Base-by-base conservation (phyloP, 257 asterid genomes). In the Nicotiana sylvestris region DNA sequence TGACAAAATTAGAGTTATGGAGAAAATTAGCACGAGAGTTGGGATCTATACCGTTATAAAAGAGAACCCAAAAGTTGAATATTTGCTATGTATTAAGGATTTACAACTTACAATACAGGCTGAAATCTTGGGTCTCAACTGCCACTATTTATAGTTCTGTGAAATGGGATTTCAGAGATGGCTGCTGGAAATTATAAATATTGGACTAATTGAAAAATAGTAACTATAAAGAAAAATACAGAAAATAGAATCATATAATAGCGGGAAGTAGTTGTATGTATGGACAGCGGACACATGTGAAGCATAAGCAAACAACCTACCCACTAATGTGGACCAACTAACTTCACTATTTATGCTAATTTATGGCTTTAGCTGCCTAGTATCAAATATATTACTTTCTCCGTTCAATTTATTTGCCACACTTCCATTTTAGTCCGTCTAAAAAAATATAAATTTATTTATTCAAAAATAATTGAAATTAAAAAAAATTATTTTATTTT, bases 131-230 rank as follows among this genome's bases (percentile, higher is more conserved):
- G 15, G 80, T 30, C 35, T 12, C 27, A 18, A 61, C 53, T 18
- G 66, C 74, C 37, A 18, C 2, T 77, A 88, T 90, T 91, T 92
- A 90, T 91, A 90, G 90, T 84, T 81, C 49, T 76, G 57, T 82
- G 66, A 84, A 25, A 56, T 78, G 66, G 30, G 27, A 1, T 32
- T 66, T 66, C 49, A 32, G 7, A 67, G 57, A 66, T 66, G 57
- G 17, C 57, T 69, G 53, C 21, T 27, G 10, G 49, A 35, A 15
- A 65, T 46, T 55, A 17, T n/a, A 53, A 46, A 60, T 6, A 60
- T 60, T 60, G 66, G 27, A n/a, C 11, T 66, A 32, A 32, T 32
- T 66, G 37, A 13, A 55, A 55, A 16, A 25, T 9, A 6, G 3
- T 69, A 9, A 9, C 3, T 27, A 30, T 53, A 53, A 15, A 60